Evolutionary conservation across 768 basidiomycete species (phyloP), one percentile per base, ranked within the genome.

Genomic region (Clathrus columnatus): DNA sequence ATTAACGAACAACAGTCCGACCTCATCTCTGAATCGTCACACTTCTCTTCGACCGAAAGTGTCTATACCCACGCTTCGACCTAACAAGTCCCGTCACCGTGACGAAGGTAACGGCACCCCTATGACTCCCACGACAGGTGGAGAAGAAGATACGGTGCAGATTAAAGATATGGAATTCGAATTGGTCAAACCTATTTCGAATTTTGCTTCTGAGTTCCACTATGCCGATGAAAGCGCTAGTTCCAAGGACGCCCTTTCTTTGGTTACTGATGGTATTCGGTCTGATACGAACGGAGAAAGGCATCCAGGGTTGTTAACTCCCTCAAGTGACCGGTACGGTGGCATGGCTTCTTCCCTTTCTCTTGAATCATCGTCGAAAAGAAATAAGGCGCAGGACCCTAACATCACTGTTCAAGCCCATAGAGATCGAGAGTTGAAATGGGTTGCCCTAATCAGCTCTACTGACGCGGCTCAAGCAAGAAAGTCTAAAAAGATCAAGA

Each of bases 141-240:
- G 69, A 66, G 73, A 77, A 5, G 70, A 72, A 41, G 79, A 85
- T 60, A 80, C 79, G 1, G 75, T 89, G 5, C 87, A 91, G 54
- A 84, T 90, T 7, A 72, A 86, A 64, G 84, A 90, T 64, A 84
- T 83, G 74, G 87, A 90, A 60, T 91, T 91, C 60, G 85, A 89
- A 69, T 77, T 90, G 14, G 74, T 91, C 29, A 73, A 78, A 21
- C 88, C 87, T 0, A 32, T 51, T 20, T 32, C 51, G 51, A 21
- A 26, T 43, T 6, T 52, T 26, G 46, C 54, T 20, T 23, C 29
- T 17, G 18, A 18, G 44, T 20, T 21, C 36, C n/a, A 50, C 42
- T 5, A 27, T 23, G n/a, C 48, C 30, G 41, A 48, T n/a, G 42
- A 29, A 23, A n/a, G 57, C 27, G 23, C 53, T 51, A 45, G 54